phyloP scores from a whole-genome alignment of 805 yeast species.

The Kuraishia capsulata region DNA sequence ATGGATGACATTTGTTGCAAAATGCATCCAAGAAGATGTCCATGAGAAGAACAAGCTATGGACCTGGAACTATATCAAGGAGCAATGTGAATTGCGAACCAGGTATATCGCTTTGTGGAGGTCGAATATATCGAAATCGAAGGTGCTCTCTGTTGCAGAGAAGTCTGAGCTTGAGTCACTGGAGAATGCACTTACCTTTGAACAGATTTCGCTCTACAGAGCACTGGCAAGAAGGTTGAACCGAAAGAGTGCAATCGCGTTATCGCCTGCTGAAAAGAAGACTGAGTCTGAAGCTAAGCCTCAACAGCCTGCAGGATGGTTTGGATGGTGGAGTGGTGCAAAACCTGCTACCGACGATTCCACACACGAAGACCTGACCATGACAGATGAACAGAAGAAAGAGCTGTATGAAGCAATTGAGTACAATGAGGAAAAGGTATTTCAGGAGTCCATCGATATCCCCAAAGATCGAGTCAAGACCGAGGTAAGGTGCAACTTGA shows the following conservation, averaged over 20 bases:
- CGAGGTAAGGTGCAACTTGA: constrained; percentile 57
- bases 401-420: constrained; percentile 93
- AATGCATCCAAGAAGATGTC: constrained; percentile 68
- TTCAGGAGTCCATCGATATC: constrained; percentile 45
- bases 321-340: constrained; percentile 55
- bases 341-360: constrained; percentile 10
- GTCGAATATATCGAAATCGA: constrained; percentile 33
- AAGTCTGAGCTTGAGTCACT: constrained; percentile 35
- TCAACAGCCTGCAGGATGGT: constrained; percentile 43
- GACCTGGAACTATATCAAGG: constrained; percentile 80
- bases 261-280: constrained; percentile 6
- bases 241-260: constrained; percentile 39
- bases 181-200: constrained; percentile 55
- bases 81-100: constrained; percentile 64
- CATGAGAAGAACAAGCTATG: constrained; percentile 73
- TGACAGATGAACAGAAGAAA: constrained; percentile 81
- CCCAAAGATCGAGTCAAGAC: constrained; percentile 69
- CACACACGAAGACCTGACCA: constrained; percentile 25
- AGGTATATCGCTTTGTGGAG: constrained; percentile 65
- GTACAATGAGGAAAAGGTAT: constrained; percentile 56
- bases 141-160: constrained; percentile 16
- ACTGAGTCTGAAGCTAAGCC: constrained; percentile 5
- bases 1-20: constrained; percentile 80
- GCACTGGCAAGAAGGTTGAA: constrained; percentile 65
- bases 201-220: constrained; percentile 80